Evolutionary conservation across 441 rosid genomes (phyloP).

Genomic region (Corymbia citriodora): DNA sequence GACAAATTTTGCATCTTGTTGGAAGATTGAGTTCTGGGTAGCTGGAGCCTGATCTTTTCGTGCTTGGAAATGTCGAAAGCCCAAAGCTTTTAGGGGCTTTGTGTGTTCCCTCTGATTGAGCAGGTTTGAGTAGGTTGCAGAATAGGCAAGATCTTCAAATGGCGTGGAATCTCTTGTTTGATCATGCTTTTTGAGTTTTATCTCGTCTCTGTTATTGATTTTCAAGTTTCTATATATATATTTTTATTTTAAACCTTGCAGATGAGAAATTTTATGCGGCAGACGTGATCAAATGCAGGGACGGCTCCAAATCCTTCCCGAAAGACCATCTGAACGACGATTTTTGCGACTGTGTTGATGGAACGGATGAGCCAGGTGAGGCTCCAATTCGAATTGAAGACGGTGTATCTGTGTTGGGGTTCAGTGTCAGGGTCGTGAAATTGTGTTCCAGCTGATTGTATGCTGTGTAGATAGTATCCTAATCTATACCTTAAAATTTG

Average conservation of each 20-base stretch:
- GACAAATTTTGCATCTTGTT: background rate
- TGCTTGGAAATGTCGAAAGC: background rate
- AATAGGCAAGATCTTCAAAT: background rate
- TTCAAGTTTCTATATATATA: background rate
- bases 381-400: background rate
- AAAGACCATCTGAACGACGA: slow-evolving; percentile 79
- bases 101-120: background rate
- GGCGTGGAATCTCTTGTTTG: background rate
- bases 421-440: background rate
- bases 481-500: background rate
- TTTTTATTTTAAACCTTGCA: slow-evolving; percentile 4
- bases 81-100: background rate
- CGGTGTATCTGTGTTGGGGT: background rate
- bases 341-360: slow-evolving; percentile 89
- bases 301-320: slow-evolving; percentile 66
- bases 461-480: background rate
- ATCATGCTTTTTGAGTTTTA: background rate
- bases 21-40: background rate
- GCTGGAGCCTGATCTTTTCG: background rate
- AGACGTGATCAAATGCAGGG: slow-evolving; percentile 73
- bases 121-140: background rate
- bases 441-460: background rate
- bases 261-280: slow-evolving; percentile 64
- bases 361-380: slow-evolving; percentile 95
- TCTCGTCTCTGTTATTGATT: background rate